A percentile compares a stretch with the other conserved stretches of the same genome.
phyloP scores from a whole-genome alignment of 768 basidiomycete genomes.

The Tylopilus balloui region DNA sequence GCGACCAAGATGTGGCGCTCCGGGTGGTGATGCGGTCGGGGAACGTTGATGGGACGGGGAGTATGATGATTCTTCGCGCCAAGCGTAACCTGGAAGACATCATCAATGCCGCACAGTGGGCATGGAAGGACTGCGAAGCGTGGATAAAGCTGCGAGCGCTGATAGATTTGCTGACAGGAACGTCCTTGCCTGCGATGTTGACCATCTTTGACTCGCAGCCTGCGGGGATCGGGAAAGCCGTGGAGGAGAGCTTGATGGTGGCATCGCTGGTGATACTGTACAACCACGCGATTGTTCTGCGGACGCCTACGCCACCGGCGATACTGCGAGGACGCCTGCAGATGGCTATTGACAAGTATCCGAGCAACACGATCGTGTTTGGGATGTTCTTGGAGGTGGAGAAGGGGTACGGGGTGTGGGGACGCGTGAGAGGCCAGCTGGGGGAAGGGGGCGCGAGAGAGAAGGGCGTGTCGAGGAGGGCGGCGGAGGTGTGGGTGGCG shows the following conservation, averaged over 20 bases:
- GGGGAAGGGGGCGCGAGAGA: slow-evolving; percentile 42
- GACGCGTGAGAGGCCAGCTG: slow-evolving; percentile 54
- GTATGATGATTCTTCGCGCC: slow-evolving; percentile 55
- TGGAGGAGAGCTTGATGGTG: slow-evolving; percentile 51
- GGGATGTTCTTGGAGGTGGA: slow-evolving; percentile 75
- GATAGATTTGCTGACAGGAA: slow-evolving; percentile 54
- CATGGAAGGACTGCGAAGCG: slow-evolving; percentile 55
- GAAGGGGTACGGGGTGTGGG: slow-evolving; percentile 77
- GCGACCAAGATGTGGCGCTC: slow-evolving; percentile 45
- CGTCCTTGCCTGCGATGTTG: slow-evolving; percentile 39
- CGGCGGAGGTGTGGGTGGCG: slow-evolving; percentile 72
- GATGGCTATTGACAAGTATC: slow-evolving; percentile 52
- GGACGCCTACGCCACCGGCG: slow-evolving; percentile 52
- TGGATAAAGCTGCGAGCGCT: slow-evolving; percentile 66
- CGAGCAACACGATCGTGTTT: slow-evolving; percentile 66
- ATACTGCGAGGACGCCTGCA: slow-evolving; percentile 55
- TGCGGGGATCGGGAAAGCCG: slow-evolving; percentile 6
- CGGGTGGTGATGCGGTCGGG: slow-evolving; percentile 52
- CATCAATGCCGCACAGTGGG: slow-evolving; percentile 27
- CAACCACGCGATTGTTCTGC: slow-evolving; percentile 50
- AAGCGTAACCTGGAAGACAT: slow-evolving; percentile 60
- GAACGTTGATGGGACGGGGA: slow-evolving; percentile 47
- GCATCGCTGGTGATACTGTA: slow-evolving; percentile 58
- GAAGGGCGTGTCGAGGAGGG: slow-evolving; percentile 56
- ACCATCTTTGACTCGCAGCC: slow-evolving; percentile 34